A percentile compares a stretch with the other conserved stretches of the same genome.
These are phyloP conservation scores for Capsella rubella DNA, from an alignment of 441 rosid species.

Conservation along the genomic window DNA sequence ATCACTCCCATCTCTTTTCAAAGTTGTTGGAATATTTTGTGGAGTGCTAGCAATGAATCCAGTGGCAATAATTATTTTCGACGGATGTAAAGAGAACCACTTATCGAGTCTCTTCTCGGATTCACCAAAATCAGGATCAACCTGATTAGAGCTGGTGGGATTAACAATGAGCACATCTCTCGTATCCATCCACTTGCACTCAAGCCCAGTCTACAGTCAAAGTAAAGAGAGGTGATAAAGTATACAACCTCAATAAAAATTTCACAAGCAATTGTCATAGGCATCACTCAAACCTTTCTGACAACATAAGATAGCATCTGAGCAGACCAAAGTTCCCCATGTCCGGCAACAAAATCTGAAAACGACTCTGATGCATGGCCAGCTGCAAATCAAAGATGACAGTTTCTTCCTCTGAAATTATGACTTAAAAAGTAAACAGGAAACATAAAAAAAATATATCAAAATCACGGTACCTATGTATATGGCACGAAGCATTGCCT, in stretches of 20 bases:
- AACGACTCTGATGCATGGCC: constrained; percentile 98
- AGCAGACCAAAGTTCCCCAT: constrained; percentile 98
- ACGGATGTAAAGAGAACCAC: constrained; percentile 74
- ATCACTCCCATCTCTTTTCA: constrained; percentile 99
- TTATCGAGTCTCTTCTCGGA: constrained; percentile 79
- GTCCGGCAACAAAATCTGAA: constrained; percentile 93
- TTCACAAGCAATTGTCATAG: background rate
- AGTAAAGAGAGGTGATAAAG: constrained; percentile 32
- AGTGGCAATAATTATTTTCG: constrained; percentile 77
- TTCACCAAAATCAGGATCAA: constrained; percentile 89
- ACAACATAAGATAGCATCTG: constrained; percentile 85
- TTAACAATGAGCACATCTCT: constrained; percentile 91
- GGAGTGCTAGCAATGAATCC: constrained; percentile 98
- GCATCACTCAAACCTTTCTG: constrained; percentile 66
- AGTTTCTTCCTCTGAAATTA: constrained; percentile 21
- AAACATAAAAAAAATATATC: background rate
- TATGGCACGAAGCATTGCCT: constrained; percentile 97
- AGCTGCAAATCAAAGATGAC: constrained; percentile 57
- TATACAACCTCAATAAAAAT: background rate
- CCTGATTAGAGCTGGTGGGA: constrained; percentile 88
- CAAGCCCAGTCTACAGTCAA: constrained; percentile 64
- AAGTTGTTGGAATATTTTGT: constrained; percentile 90
- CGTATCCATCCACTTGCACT: constrained; percentile 97
- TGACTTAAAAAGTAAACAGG: background rate
- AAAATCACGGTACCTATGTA: constrained; percentile 66